phyloP scores from a whole-genome alignment of 257 asterid genomes.

The Hygrophila difformis region DNA sequence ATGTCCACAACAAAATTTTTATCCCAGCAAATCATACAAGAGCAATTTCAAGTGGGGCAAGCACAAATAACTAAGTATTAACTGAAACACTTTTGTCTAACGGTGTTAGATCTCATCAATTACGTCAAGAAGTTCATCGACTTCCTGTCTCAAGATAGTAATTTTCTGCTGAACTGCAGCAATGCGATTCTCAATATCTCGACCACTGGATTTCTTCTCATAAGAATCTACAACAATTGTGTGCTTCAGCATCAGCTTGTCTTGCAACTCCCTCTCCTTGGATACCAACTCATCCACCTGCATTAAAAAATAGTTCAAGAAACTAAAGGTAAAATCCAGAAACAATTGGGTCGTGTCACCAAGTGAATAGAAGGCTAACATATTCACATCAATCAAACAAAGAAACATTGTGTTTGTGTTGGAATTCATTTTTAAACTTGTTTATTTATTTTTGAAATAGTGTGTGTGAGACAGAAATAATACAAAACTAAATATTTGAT shows the following conservation, averaged over 20 bases:
- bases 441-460: too few species aligned
- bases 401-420: too few species aligned
- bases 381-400: too few species aligned
- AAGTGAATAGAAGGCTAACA: too few species aligned
- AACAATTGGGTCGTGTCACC: neutral
- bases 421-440: too few species aligned
- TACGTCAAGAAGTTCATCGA: slow-evolving; percentile 77
- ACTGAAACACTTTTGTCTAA: slow-evolving; percentile 8
- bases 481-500: too few species aligned
- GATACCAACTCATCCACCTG: slow-evolving; percentile 80
- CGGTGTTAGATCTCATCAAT: slow-evolving; percentile 70
- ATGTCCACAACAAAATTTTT: slow-evolving; percentile 25
- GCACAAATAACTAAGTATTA: too few species aligned
- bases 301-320: slow-evolving; percentile 8
- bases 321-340: neutral
- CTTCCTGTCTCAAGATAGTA: slow-evolving; percentile 69
- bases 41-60: slow-evolving; percentile 15
- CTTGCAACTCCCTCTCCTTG: slow-evolving; percentile 88
- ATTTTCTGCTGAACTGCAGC: slow-evolving; percentile 80
- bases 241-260: slow-evolving; percentile 83
- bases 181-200: slow-evolving; percentile 71
- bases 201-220: slow-evolving; percentile 74
- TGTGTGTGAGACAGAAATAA: too few species aligned
- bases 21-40: slow-evolving; percentile 1
- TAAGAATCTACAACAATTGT: slow-evolving; percentile 64